These are phyloP conservation scores for Phytophthora fragariaefolia DNA, from an alignment of 352 stramenopile species.

Conservation along the genomic window DNA sequence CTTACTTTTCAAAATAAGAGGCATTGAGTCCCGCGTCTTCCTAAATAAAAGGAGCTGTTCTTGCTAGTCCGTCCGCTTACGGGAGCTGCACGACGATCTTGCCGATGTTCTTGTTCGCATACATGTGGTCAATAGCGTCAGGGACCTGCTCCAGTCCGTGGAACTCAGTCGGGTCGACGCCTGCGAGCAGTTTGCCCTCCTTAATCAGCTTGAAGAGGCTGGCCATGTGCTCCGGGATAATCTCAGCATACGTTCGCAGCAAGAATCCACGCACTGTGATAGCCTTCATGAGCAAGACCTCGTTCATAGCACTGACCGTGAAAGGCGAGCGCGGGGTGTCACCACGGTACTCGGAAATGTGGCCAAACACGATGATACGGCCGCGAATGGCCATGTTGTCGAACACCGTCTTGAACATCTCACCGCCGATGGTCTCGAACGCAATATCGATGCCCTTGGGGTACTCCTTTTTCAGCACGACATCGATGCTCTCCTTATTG, in stretches of 20 bases:
- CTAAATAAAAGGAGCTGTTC: too few species aligned
- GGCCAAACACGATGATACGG: conserved; percentile 53
- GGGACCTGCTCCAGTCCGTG: conserved; percentile 55
- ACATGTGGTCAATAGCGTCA: conserved; percentile 68
- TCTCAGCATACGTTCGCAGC: conserved; percentile 40
- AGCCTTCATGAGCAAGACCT: conserved; percentile 42
- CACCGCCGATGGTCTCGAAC: conserved; percentile 37
- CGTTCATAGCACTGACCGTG: conserved; percentile 30
- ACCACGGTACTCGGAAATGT: conserved; percentile 45
- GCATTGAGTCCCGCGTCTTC: too few species aligned
- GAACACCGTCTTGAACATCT: conserved; percentile 50
- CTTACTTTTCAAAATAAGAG: not conserved
- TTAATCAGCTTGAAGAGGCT: conserved; percentile 58
- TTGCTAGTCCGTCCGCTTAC: conserved; percentile 6
- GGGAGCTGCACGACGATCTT: conserved; percentile 77
- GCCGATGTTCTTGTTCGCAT: conserved; percentile 70
- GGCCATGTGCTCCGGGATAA: conserved; percentile 49
- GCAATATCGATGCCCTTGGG: conserved; percentile 35
- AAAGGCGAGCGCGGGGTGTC: conserved; percentile 37
- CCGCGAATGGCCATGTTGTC: conserved; percentile 52
- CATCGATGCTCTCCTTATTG: conserved; percentile 51
- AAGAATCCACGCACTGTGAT: conserved; percentile 52
- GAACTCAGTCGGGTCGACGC: conserved; percentile 50
- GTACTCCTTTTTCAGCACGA: conserved; percentile 45
- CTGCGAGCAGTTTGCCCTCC: conserved; percentile 49